Evolutionary conservation across 129 eudicot species (phyloP).

Genomic region (Artemisia tridentata): DNA sequence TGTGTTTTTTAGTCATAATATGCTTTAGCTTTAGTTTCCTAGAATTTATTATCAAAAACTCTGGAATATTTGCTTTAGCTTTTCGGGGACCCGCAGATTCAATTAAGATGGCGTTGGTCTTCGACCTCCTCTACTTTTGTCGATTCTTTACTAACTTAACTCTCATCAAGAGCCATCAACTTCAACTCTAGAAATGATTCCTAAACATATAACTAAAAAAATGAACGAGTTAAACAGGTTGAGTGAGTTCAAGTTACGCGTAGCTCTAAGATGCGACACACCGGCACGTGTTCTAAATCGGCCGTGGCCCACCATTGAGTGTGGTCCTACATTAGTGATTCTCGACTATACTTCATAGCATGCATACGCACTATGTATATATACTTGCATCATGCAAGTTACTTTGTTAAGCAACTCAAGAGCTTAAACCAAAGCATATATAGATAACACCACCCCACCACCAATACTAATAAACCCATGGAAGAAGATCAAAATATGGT

Average conservation of each 20-base stretch:
- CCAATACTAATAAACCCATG: slow-evolving; percentile 13
- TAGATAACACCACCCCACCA: slow-evolving; percentile 8
- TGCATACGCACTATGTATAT: slow-evolving; percentile 33
- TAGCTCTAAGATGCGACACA: neutral
- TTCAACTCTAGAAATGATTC: too few species aligned
- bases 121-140: slow-evolving; percentile 12
- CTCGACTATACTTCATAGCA: slow-evolving; percentile 15
- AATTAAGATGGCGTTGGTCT: slow-evolving; percentile 11
- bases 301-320: slow-evolving; percentile 9
- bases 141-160: slow-evolving; percentile 16
- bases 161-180: too few species aligned
- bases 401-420: slow-evolving; percentile 36
- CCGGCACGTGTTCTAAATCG: neutral
- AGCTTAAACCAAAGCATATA: slow-evolving; percentile 21
- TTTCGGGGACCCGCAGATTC: slow-evolving; percentile 25
- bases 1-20: slow-evolving; percentile 18
- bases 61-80: slow-evolving; percentile 25
- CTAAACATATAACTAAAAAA: too few species aligned
- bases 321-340: slow-evolving; percentile 37
- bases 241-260: neutral
- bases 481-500: slow-evolving; percentile 27
- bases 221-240: too few species aligned
- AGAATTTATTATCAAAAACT: neutral
- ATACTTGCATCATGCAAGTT: slow-evolving; percentile 34
- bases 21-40: slow-evolving; percentile 3